These are phyloP conservation scores for Agapanthus africanus DNA, from an alignment of 106 monocot genomes.

Conservation along the genomic window DNA sequence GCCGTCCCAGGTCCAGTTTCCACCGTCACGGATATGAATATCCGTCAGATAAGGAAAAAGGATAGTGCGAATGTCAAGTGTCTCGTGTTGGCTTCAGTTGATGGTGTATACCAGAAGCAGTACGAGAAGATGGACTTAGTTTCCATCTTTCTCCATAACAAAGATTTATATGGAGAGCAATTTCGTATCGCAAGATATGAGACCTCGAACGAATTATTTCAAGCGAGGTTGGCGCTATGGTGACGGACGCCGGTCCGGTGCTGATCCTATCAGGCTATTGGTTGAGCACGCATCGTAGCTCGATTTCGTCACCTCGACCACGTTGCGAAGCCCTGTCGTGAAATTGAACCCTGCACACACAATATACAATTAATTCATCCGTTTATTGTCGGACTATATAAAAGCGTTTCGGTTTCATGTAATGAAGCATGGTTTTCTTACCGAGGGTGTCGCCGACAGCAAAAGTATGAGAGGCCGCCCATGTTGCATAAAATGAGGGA, in stretches of 20 bases:
- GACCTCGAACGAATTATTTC: too few species aligned
- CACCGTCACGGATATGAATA: too few species aligned
- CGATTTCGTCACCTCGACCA: conserved; percentile 20
- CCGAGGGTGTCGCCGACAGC: conserved; percentile 38
- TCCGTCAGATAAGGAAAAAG: too few species aligned
- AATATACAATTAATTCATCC: background rate
- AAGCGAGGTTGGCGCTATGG: too few species aligned
- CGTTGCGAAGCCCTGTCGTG: conserved; percentile 14
- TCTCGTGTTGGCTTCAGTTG: too few species aligned
- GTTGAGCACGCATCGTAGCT: conserved; percentile 21
- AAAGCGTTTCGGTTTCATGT: background rate
- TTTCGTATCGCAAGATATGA: too few species aligned
- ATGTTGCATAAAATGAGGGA: conserved; percentile 20
- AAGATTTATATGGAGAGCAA: too few species aligned
- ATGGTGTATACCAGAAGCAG: too few species aligned
- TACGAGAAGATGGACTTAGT: too few species aligned
- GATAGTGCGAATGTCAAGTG: too few species aligned
- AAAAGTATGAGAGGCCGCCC: conserved; percentile 28
- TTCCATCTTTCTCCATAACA: too few species aligned
- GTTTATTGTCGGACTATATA: background rate
- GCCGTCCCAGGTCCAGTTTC: too few species aligned
- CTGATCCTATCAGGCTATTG: conserved; percentile 6
- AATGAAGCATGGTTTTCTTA: conserved; percentile 1
- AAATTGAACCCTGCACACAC: conserved; percentile 26
- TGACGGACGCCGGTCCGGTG: conserved; percentile 18